Percentiles rank a stretch among this genome's conserved stretches.
phyloP scores from a whole-genome alignment of 148 eudicot genomes.

The Rhododendron ferrugineum region DNA sequence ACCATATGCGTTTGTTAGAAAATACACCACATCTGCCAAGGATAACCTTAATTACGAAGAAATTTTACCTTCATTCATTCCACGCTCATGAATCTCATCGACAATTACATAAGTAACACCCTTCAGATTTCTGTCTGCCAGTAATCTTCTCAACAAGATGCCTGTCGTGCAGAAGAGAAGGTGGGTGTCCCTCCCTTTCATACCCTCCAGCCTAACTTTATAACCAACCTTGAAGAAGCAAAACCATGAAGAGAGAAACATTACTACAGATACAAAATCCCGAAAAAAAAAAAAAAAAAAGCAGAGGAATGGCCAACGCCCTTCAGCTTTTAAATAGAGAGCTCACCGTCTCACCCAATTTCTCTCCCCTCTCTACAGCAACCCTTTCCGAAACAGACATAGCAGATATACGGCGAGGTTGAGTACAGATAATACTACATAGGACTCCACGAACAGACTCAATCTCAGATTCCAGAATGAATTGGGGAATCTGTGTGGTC shows the following conservation, averaged over 20 bases:
- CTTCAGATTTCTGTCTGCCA: slow-evolving; percentile 79
- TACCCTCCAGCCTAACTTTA: slow-evolving; percentile 95
- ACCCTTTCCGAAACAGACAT: slow-evolving; percentile 96
- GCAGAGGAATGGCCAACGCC: background rate
- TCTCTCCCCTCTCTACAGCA: slow-evolving; percentile 94
- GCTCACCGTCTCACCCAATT: slow-evolving; percentile 92
- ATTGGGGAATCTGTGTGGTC: slow-evolving; percentile 98
- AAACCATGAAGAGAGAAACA: slow-evolving; percentile 3
- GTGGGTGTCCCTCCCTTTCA: slow-evolving; percentile 93
- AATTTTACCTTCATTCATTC: slow-evolving; percentile 91
- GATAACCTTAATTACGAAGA: slow-evolving; percentile 5
- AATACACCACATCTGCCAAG: background rate
- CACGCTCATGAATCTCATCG: slow-evolving; percentile 99
- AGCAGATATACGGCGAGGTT: slow-evolving; percentile 96
- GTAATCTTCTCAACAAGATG: slow-evolving; percentile 85
- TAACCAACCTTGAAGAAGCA: slow-evolving; percentile 69
- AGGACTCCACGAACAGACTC: slow-evolving; percentile 66
- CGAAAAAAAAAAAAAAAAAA: too few relatives aligned
- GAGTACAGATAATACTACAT: slow-evolving; percentile 91
- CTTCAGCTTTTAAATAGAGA: background rate
- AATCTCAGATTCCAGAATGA: slow-evolving; percentile 89
- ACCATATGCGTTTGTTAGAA: slow-evolving; percentile 13
- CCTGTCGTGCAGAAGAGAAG: slow-evolving; percentile 98
- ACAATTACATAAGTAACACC: slow-evolving; percentile 93
- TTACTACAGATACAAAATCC: background rate